Conservation (phyloP, 2,329 filamentous ascomycete genomes). For the Teratosphaeria nubilosa region DNA sequence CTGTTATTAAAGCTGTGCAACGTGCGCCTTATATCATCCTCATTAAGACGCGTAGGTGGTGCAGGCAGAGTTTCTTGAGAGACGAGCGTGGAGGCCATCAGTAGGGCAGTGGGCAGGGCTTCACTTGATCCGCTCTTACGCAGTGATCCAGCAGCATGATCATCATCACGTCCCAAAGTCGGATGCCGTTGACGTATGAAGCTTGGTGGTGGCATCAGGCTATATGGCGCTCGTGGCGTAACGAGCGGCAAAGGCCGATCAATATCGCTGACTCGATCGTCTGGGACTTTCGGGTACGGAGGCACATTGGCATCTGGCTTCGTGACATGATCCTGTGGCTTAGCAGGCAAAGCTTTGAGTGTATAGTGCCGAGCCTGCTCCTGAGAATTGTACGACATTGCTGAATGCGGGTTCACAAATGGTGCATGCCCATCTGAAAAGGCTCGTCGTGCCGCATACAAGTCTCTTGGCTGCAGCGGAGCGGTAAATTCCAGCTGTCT, state of each 20-base stretch:
- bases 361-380: background rate
- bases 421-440: background rate
- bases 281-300: background rate
- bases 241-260: background rate
- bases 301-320: background rate
- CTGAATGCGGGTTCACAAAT: background rate
- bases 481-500: background rate
- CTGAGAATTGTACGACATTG: background rate
- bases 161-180: background rate
- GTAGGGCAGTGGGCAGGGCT: background rate
- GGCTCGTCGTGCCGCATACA: background rate
- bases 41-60: background rate
- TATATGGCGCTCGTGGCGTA: background rate
- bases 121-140: background rate
- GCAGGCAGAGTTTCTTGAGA: background rate
- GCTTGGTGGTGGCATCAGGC: background rate
- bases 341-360: background rate
- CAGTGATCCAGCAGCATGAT: background rate
- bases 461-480: background rate
- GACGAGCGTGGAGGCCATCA: background rate
- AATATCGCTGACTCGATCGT: background rate
- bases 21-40: background rate
- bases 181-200: background rate
- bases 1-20: background rate
- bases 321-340: background rate